Conservation (phyloP, 805 yeast genomes). For the Wilhelminamyces savonicus region DNA sequence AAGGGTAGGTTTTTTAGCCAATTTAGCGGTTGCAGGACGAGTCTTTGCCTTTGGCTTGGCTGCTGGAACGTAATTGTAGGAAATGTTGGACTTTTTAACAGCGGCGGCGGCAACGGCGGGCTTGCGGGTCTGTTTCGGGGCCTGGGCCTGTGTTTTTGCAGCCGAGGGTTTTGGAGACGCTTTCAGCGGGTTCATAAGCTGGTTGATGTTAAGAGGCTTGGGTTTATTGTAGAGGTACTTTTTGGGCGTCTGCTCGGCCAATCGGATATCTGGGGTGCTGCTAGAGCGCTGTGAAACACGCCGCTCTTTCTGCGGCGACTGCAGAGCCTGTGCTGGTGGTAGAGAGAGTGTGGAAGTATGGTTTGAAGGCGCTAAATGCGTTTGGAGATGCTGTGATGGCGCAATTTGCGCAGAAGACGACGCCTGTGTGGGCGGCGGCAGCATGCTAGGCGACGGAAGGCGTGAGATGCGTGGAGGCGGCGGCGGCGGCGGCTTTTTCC, state of each 20-base stretch:
- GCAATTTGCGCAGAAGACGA: no score
- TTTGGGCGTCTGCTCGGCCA: conserved; percentile 4
- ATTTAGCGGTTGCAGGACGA: background rate
- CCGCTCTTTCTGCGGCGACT: no score
- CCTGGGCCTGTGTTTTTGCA: conserved; percentile 3
- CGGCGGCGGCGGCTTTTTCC: conserved; percentile 7
- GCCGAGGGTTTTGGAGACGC: conserved; percentile 2
- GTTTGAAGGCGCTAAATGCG: no score
- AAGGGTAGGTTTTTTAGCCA: conserved; percentile 3
- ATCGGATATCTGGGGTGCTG: conserved; percentile 18
- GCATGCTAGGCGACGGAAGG: no score
- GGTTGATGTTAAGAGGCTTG: conserved; percentile 29
- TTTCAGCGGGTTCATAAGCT: conserved; percentile 22
- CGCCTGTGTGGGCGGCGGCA: no score
- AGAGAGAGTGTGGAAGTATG: no score
- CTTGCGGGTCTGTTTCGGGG: conserved; percentile 4
- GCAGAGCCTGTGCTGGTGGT: no score
- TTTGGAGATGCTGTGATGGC: no score
- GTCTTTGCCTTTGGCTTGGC: conserved; percentile 1
- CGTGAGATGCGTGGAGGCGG: no score
- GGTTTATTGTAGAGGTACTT: conserved; percentile 33
- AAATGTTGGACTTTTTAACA: conserved; percentile 21
- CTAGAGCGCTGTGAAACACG: conserved; percentile 9
- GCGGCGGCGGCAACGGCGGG: conserved; percentile 2
- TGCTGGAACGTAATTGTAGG: conserved; percentile 17